These are phyloP conservation scores for Elsinoe australis DNA, from an alignment of 2,329 filamentous ascomycete species.

Conservation along the genomic window DNA sequence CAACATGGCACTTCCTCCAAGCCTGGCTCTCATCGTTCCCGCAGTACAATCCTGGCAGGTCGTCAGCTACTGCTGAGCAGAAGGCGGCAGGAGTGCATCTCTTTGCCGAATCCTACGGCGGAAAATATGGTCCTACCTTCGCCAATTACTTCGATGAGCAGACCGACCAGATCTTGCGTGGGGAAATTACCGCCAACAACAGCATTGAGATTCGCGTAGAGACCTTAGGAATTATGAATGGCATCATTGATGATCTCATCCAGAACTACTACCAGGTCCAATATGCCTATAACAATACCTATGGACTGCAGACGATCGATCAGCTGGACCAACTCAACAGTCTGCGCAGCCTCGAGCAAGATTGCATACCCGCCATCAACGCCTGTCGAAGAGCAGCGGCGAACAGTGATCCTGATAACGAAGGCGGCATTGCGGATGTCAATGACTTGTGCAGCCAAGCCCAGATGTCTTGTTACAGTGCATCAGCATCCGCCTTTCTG, in stretches of 20 bases:
- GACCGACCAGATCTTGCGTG: slow-evolving; percentile 24
- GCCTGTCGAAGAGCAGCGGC: slow-evolving; percentile 43
- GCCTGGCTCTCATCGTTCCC: slow-evolving; percentile 43
- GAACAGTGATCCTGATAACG: slow-evolving; percentile 29
- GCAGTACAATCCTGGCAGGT: slow-evolving; percentile 36
- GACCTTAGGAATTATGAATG: slow-evolving; percentile 64
- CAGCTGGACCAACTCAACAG: slow-evolving; percentile 42
- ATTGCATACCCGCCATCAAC: slow-evolving; percentile 30
- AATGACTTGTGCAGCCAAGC: slow-evolving; percentile 29
- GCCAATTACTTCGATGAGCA: slow-evolving; percentile 22
- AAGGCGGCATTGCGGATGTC: slow-evolving; percentile 29
- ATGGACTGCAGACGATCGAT: slow-evolving; percentile 52
- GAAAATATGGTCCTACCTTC: slow-evolving; percentile 25
- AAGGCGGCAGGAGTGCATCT: slow-evolving; percentile 46
- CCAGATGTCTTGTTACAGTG: slow-evolving; percentile 22
- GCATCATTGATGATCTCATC: slow-evolving; percentile 57
- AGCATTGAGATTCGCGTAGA: slow-evolving; percentile 54
- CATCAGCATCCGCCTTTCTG: slow-evolving; percentile 22
- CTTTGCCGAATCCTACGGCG: slow-evolving; percentile 60
- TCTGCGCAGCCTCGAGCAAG: slow-evolving; percentile 35
- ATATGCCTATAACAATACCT: slow-evolving; percentile 59
- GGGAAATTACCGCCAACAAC: slow-evolving; percentile 41
- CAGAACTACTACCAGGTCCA: slow-evolving; percentile 52
- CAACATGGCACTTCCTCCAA: slow-evolving; percentile 59
- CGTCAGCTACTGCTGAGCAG: slow-evolving; percentile 34